phyloP scores from a whole-genome alignment of 2,329 filamentous ascomycete genomes.

The Rosellinia necatrix region DNA sequence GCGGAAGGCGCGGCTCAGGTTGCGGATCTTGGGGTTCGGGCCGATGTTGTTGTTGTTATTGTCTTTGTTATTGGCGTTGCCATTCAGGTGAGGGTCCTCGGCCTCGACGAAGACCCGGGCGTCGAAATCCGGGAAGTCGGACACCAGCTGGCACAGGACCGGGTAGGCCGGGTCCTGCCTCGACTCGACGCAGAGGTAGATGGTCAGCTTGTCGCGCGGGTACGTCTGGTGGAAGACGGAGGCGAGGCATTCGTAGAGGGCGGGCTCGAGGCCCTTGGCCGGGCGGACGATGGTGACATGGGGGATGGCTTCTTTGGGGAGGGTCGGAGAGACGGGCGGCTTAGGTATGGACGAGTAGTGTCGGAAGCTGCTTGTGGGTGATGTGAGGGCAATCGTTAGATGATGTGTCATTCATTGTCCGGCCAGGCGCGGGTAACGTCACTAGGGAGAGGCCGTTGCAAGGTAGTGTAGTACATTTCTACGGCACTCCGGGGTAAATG shows the following conservation, averaged over 20 bases:
- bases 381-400: not conserved
- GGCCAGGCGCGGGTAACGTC: no score
- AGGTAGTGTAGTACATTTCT: no score
- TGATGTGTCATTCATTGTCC: not conserved
- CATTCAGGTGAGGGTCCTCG: slow-evolving; percentile 73
- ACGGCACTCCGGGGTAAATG: no score
- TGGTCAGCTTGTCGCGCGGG: slow-evolving; percentile 73
- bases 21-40: slow-evolving; percentile 97
- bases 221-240: slow-evolving; percentile 85
- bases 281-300: slow-evolving; percentile 91
- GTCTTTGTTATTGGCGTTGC: slow-evolving; percentile 51
- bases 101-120: slow-evolving; percentile 78
- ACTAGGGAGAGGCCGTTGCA: no score
- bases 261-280: slow-evolving; percentile 88
- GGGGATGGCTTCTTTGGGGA: slow-evolving; percentile 64
- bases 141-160: slow-evolving; percentile 70
- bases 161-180: slow-evolving; percentile 77
- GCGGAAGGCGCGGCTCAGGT: slow-evolving; percentile 90
- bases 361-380: slow-evolving; percentile 50
- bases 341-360: slow-evolving; percentile 56
- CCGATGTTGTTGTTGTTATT: slow-evolving; percentile 67
- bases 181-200: slow-evolving; percentile 81
- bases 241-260: slow-evolving; percentile 89
- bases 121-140: slow-evolving; percentile 74
- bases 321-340: slow-evolving; percentile 55